A percentile compares a stretch with the other conserved stretches of the same genome.
Conservation (phyloP, 2,329 filamentous ascomycete species). For the Xylaria sp. region DNA sequence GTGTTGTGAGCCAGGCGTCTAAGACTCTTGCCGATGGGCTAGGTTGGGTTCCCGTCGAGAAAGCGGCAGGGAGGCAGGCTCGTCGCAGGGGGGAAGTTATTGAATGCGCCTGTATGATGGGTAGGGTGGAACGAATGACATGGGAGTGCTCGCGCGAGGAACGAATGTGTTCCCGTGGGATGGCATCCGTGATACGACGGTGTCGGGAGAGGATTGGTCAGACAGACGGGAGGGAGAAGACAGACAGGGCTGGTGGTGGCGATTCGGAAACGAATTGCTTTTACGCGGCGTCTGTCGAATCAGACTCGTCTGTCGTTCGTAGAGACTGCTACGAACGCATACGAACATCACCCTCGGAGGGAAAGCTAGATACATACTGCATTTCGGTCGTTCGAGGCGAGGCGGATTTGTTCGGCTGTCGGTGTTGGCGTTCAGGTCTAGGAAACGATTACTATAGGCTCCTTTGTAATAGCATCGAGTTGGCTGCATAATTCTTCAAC, state of each 20-base stretch:
- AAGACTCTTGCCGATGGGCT: background rate
- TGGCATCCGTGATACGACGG: background rate
- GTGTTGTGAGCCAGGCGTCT: too few relatives aligned
- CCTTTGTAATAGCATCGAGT: slow-evolving; percentile 25
- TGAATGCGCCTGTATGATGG: background rate
- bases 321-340: background rate
- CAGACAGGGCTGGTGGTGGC: background rate
- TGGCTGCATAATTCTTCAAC: background rate
- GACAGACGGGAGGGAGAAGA: background rate
- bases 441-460: slow-evolving; percentile 16
- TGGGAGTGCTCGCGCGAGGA: background rate
- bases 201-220: background rate
- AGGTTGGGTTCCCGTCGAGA: too few relatives aligned
- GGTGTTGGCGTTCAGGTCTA: slow-evolving; percentile 31
- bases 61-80: background rate
- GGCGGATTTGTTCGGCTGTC: background rate
- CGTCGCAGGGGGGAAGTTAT: background rate
- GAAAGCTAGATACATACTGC: slow-evolving; percentile 14
- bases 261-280: background rate
- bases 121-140: background rate
- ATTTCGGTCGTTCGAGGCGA: slow-evolving; percentile 4
- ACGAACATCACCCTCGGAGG: background rate
- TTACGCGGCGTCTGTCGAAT: background rate
- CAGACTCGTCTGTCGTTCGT: background rate
- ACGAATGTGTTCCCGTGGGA: background rate